A percentile compares a stretch with the other conserved stretches of the same genome.
These are phyloP conservation scores for Aegilops speltoides DNA, from an alignment of 176 grass and related monocot species.

Conservation along the genomic window DNA sequence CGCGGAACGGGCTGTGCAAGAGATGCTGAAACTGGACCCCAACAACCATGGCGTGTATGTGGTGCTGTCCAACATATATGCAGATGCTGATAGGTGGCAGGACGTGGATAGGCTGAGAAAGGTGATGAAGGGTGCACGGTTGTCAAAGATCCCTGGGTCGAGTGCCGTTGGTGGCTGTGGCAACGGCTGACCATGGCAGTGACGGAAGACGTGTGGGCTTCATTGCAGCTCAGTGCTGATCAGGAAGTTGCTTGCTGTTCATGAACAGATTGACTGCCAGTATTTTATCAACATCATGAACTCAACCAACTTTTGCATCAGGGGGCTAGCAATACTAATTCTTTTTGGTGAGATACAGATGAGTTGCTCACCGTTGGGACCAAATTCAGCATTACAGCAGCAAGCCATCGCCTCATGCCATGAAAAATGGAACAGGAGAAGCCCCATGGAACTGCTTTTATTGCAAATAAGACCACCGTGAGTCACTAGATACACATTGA, in stretches of 20 bases:
- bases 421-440: background rate
- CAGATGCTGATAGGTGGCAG: background rate
- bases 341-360: background rate
- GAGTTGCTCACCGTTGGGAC: background rate
- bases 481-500: background rate
- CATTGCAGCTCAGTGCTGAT: background rate
- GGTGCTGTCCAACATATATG: conserved; percentile 16
- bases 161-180: background rate
- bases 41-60: conserved; percentile 11
- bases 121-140: background rate
- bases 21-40: conserved; percentile 8
- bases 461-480: background rate
- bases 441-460: background rate
- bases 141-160: background rate
- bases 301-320: background rate
- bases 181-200: background rate
- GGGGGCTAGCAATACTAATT: background rate
- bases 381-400: conserved; percentile 1
- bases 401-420: background rate
- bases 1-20: background rate
- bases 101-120: background rate
- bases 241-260: background rate
- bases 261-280: background rate
- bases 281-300: background rate
- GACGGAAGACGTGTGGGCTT: background rate